Evolutionary conservation across 2,329 filamentous ascomycete genomes (phyloP), one percentile per base, ranked within the genome.

Genomic region (Thielaviopsis punctulata): DNA sequence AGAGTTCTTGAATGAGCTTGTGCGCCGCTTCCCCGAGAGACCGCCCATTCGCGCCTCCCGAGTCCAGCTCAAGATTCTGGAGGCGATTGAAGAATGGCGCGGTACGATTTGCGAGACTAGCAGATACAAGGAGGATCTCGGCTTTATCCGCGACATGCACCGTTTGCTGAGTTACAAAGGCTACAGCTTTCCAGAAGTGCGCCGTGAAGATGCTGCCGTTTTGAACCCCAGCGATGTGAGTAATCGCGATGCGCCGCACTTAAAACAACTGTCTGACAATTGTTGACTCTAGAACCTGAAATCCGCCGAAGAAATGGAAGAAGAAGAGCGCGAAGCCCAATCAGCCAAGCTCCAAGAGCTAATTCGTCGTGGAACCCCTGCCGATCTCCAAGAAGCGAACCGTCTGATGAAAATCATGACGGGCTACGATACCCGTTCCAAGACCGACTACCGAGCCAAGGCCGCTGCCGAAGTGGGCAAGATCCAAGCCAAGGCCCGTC

Each of bases 341-440:
- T 95, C 88, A 2, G 92, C 92, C n/a, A 98, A 98, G 67, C 75
- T 98, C 18, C 92, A 98, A 64, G 92, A 98, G 68, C 73, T 98
- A 51, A 96, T 98, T 63, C 82, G 92, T 56, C 76, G 92, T 59
- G 92, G 92, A 52, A 82, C 86, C 4, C 92, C 92, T 23, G 84
- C 93, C 57, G 92, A 98, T 65, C 70, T 98, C 55, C 90, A 95
- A 65, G 92, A 98, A 70, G 92, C 92, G 51, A 98, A 96, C 64
- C 82, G 87, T 60, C 73, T 98, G 51, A 98, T 98, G 92, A 98
- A 98, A 69, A 77, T 98, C 59, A 96, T 98, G 92, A 92, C 92
- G 51, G 92, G 92, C 57, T 98, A 86, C 66, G 92, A 98, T 65
- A 95, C 86, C 54, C 76, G 89, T 59, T 84, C 87, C 64, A 96